phyloP scores from a whole-genome alignment of 2,329 filamentous ascomycete species.

The Colletotrichum orchidophilum region DNA sequence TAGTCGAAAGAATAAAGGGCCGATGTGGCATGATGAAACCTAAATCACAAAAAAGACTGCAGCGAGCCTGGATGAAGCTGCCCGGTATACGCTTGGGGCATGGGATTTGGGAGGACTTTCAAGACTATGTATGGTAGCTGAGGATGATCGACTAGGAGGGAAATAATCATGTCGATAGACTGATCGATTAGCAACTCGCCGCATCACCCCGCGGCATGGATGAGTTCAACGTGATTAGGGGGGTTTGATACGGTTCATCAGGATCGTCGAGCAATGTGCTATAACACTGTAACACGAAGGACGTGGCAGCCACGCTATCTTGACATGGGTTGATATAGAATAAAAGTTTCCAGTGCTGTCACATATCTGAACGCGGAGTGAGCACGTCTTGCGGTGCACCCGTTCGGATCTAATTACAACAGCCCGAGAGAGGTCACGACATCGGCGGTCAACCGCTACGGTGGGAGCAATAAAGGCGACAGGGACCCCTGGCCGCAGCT shows the following conservation, averaged over 20 bases:
- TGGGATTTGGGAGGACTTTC: not conserved
- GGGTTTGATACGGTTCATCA: not conserved
- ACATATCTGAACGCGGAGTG: not conserved
- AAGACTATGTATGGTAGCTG: not conserved
- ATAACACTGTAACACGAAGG: not conserved
- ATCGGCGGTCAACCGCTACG: not conserved
- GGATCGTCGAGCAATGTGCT: not conserved
- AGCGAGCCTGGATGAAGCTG: not conserved
- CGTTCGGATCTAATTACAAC: not conserved
- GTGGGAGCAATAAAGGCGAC: conserved; percentile 7
- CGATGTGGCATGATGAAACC: too few relatives aligned
- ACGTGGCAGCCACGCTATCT: not conserved
- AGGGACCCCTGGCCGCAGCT: conserved; percentile 24
- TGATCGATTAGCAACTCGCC: conserved; percentile 14
- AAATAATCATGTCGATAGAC: conserved; percentile 3
- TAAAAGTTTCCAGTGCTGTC: too few relatives aligned
- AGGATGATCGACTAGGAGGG: not conserved
- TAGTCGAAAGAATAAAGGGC: not conserved
- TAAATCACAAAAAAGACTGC: not conserved
- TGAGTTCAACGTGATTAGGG: not conserved
- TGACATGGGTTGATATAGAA: too few relatives aligned
- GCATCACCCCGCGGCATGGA: not conserved
- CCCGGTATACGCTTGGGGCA: not conserved
- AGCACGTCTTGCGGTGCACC: not conserved
- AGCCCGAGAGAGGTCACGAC: not conserved